Evolutionary conservation across 768 basidiomycete species (phyloP), one percentile per base, ranked within the genome.

Genomic region (Pleurotus ostreatus): DNA sequence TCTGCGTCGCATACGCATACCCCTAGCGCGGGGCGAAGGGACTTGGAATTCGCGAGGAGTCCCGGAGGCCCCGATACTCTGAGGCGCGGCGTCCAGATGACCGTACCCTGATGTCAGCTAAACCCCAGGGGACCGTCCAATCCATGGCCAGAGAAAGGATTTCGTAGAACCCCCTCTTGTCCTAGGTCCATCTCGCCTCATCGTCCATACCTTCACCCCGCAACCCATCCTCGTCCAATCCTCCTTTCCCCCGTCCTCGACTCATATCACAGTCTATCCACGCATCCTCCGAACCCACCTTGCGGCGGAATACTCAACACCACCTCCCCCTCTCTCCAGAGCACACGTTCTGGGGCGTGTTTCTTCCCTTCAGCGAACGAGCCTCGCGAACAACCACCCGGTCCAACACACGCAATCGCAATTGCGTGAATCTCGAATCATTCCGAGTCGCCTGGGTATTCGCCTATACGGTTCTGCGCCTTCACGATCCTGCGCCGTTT

Each of bases 281-380:
- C 78, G 89, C 0, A 72, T 76, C 1, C 78, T 97, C 52, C 71
- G 97, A 37, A 66, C 64, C 5, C 82, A 92, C 63, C 71, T 98
- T 48, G 78, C 89, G 1, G 77, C 74, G 23, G 82, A 84, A 6
- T 94, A 91, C 66, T 76, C 90, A 46, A 81, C 83, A 2, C 81
- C 79, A 0, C 91, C 92, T 0, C 88, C 89, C 1, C 82, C 88
- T 6, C 70, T 75, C 40, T 7, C 62, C 80, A 0, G 72, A 77
- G n/a, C 73, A 78, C 37, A 90, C 89, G 63, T 95, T 94, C 71
- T 94, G 89, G 90, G 74, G 75, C 38, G 76, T 92, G 9, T 90
- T 95, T 63, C 68, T 84, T 6, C 87, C 89, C 0, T 66, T 90
- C 56, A 81, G 85, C 55, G 85, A 83, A 66, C 79, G 87, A 22